phyloP scores from a whole-genome alignment of 768 basidiomycete genomes.

The Auricularia cornea region DNA sequence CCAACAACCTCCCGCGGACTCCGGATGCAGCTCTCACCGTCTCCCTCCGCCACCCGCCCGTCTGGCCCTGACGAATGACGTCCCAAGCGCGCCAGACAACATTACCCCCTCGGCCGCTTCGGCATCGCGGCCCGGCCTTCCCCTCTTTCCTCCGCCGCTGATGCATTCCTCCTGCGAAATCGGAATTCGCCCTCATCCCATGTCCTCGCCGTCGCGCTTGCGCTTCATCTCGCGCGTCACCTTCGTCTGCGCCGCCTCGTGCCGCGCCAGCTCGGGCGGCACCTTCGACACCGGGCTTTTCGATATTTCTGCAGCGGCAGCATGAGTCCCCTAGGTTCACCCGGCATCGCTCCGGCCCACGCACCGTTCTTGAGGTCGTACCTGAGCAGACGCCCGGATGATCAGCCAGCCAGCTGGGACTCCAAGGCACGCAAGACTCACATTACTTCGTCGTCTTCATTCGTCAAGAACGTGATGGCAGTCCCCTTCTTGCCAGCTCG shows the following conservation, averaged over 20 bases:
- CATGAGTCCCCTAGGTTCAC: neutral
- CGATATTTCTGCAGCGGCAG: slow-evolving; percentile 57
- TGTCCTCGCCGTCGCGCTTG: slow-evolving; percentile 77
- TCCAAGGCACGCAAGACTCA: slow-evolving; percentile 33
- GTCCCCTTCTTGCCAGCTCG: slow-evolving; percentile 93
- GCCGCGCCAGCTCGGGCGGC: slow-evolving; percentile 77
- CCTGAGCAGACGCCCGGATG: slow-evolving; percentile 35
- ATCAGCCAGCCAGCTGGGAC: neutral
- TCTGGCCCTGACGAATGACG: neutral
- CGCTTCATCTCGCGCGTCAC: slow-evolving; percentile 94
- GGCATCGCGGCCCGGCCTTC: neutral
- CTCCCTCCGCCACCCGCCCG: neutral
- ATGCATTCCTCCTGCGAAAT: no score
- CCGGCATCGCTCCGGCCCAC: slow-evolving; percentile 12
- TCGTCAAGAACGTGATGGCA: slow-evolving; percentile 91
- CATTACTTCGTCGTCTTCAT: slow-evolving; percentile 97
- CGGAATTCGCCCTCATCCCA: neutral
- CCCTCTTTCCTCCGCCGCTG: no score
- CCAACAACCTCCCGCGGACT: neutral
- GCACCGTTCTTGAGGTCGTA: slow-evolving; percentile 91
- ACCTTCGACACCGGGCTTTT: slow-evolving; percentile 93
- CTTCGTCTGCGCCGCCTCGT: slow-evolving; percentile 85
- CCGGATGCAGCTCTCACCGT: neutral
- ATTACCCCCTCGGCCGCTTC: neutral
- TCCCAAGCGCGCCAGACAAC: neutral